Conservation (phyloP, 2,329 filamentous ascomycete genomes). For the Tothia fuscella region DNA sequence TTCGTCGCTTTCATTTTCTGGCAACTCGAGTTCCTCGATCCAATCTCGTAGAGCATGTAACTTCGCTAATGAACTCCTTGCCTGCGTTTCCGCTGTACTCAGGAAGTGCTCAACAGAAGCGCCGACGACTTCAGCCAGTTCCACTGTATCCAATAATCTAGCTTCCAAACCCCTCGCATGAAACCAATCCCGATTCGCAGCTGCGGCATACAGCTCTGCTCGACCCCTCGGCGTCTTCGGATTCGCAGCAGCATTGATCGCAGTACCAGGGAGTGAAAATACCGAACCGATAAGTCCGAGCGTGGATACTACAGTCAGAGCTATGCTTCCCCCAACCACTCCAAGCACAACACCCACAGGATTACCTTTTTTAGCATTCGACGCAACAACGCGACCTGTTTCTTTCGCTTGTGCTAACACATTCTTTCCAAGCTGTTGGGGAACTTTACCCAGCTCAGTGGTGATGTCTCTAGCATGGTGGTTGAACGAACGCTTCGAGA, state of each 20-base stretch:
- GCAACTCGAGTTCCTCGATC: conserved; percentile 1
- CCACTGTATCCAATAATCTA: not conserved
- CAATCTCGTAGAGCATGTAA: not conserved
- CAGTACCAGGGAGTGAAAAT: conserved; percentile 4
- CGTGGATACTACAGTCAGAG: conserved; percentile 28
- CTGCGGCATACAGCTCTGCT: conserved; percentile 4
- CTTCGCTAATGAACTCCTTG: not conserved
- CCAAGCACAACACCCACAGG: conserved; percentile 28
- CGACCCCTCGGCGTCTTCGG: conserved; percentile 6
- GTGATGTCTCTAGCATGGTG: conserved; percentile 8
- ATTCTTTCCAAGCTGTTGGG: conserved; percentile 24
- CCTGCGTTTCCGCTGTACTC: not conserved
- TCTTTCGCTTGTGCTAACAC: conserved; percentile 26
- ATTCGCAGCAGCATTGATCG: conserved; percentile 1
- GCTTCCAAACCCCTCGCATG: not conserved
- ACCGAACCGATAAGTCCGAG: conserved; percentile 23
- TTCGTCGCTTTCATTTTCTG: not conserved
- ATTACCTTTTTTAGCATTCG: conserved; percentile 29
- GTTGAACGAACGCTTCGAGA: conserved; percentile 29
- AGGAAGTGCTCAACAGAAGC: not conserved
- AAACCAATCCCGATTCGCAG: conserved; percentile 9
- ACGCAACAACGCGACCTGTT: conserved; percentile 26
- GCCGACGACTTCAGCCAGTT: conserved; percentile 2
- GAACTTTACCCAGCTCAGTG: conserved; percentile 5
- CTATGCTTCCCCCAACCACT: conserved; percentile 27